Percentiles rank a stretch among this genome's conserved stretches.
These are phyloP conservation scores for Aspergillus versicolor DNA, from an alignment of 2,329 filamentous ascomycete genomes.

Conservation along the genomic window DNA sequence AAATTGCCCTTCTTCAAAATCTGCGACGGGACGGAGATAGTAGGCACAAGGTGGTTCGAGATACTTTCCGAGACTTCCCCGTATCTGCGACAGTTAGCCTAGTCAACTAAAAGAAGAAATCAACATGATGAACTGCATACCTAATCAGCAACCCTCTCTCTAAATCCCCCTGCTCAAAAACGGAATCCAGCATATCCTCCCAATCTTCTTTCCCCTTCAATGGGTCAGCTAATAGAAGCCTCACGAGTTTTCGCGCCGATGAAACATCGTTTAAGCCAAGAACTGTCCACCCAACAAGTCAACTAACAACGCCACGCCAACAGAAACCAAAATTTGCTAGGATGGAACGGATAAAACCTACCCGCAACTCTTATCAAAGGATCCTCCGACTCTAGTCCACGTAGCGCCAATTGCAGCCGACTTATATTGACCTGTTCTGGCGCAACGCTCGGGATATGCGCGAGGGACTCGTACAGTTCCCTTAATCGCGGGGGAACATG, in stretches of 20 bases:
- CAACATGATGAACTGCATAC: constrained; percentile 34
- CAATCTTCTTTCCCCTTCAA: constrained; percentile 62
- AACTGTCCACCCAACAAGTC: constrained; percentile 33
- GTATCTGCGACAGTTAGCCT: constrained; percentile 43
- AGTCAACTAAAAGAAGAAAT: background rate
- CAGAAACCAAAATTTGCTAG: background rate
- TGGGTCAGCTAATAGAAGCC: constrained; percentile 70
- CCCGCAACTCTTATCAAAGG: constrained; percentile 58
- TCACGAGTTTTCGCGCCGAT: constrained; percentile 60
- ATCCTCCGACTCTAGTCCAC: constrained; percentile 55
- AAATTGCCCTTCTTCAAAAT: constrained; percentile 56
- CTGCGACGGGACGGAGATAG: constrained; percentile 56
- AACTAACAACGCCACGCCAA: background rate
- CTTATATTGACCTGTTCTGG: constrained; percentile 59
- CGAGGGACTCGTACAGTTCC: constrained; percentile 55
- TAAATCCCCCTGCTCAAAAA: constrained; percentile 44
- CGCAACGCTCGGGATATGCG: constrained; percentile 52
- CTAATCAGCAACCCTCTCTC: constrained; percentile 63
- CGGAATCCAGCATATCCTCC: constrained; percentile 60
- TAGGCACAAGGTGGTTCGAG: constrained; percentile 53
- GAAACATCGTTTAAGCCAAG: constrained; percentile 51
- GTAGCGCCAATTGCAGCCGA: constrained; percentile 58
- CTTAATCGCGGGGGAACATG: constrained; percentile 53
- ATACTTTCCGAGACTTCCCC: constrained; percentile 52
- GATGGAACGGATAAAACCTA: constrained; percentile 23